A percentile compares a stretch with the other conserved stretches of the same genome.
These are phyloP conservation scores for Globisporangium paddicum DNA, from an alignment of 352 stramenopile species.

Conservation along the genomic window DNA sequence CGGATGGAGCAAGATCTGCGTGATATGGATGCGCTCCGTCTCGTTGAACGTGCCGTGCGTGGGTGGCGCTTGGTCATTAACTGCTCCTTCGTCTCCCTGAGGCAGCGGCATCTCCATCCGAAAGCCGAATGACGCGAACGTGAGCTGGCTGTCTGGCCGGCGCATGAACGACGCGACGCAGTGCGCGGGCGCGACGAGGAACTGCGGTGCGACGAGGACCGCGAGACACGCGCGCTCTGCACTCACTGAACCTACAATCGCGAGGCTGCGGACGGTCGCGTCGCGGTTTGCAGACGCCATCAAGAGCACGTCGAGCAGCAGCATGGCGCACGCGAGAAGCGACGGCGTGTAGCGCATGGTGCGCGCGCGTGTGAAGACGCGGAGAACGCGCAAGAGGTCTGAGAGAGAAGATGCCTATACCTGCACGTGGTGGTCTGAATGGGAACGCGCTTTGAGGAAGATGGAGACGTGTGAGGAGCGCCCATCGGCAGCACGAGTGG, in stretches of 20 bases:
- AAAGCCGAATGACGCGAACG: conserved; percentile 6
- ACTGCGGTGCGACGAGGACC: conserved; percentile 1
- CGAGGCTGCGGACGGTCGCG: background rate
- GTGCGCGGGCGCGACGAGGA: conserved; percentile 1
- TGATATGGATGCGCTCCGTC: conserved; percentile 1
- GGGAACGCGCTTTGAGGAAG: no score
- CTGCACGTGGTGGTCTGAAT: no score
- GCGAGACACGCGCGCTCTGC: conserved; percentile 2
- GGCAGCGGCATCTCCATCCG: background rate
- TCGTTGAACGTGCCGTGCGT: conserved; percentile 2
- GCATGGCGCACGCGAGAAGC: background rate
- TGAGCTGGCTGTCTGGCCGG: background rate
- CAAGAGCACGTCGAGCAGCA: background rate
- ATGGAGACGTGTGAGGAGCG: no score
- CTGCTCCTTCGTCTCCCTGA: background rate
- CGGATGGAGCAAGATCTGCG: background rate
- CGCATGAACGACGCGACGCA: conserved; percentile 4
- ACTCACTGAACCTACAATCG: background rate
- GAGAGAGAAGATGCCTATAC: no score
- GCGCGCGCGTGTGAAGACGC: background rate
- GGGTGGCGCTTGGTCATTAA: background rate
- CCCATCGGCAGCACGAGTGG: no score
- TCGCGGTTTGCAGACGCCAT: no score
- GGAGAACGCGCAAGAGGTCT: background rate
- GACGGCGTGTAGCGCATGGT: background rate